phyloP scores from a whole-genome alignment of 441 rosid genomes.

The Isatis lusitanica region DNA sequence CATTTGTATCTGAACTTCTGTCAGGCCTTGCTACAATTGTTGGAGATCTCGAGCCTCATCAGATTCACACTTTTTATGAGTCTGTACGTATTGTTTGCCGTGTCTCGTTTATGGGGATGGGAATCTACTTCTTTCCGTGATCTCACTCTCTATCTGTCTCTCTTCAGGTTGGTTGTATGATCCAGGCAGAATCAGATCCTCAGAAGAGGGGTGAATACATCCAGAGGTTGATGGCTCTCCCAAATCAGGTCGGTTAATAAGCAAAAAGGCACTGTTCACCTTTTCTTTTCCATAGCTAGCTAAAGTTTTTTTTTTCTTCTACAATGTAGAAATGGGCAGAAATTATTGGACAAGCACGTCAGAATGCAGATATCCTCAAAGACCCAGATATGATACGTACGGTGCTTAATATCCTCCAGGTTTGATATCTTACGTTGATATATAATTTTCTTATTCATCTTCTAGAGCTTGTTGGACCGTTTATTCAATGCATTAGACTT shows the following conservation, averaged over 20 bases:
- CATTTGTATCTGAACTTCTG: slow-evolving; percentile 98
- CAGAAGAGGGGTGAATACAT: slow-evolving; percentile 96
- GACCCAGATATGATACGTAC: slow-evolving; percentile 89
- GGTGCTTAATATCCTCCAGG: slow-evolving; percentile 97
- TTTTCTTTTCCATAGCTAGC: not conserved
- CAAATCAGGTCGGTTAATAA: slow-evolving; percentile 70
- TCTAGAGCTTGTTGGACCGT: not conserved
- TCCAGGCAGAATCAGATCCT: slow-evolving; percentile 96
- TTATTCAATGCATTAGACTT: not conserved
- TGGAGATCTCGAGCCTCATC: slow-evolving; percentile 98
- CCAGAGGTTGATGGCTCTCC: slow-evolving; percentile 94
- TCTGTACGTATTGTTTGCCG: slow-evolving; percentile 56
- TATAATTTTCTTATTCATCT: not conserved
- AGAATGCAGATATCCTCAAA: slow-evolving; percentile 89
- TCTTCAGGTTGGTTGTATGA: slow-evolving; percentile 89
- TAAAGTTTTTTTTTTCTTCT: not conserved
- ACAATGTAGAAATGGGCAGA: slow-evolving; percentile 92
- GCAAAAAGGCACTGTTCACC: not conserved
- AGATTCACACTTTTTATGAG: slow-evolving; percentile 97
- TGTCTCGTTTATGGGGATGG: not conserved
- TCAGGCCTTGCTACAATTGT: slow-evolving; percentile 90
- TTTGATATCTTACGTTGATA: slow-evolving; percentile 27
- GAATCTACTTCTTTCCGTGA: not conserved
- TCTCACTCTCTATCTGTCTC: slow-evolving; percentile 9
- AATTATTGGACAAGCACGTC: slow-evolving; percentile 95